Evolutionary conservation across 2,329 filamentous ascomycete genomes (phyloP).

Genomic region (Hymenoscyphus albidus): DNA sequence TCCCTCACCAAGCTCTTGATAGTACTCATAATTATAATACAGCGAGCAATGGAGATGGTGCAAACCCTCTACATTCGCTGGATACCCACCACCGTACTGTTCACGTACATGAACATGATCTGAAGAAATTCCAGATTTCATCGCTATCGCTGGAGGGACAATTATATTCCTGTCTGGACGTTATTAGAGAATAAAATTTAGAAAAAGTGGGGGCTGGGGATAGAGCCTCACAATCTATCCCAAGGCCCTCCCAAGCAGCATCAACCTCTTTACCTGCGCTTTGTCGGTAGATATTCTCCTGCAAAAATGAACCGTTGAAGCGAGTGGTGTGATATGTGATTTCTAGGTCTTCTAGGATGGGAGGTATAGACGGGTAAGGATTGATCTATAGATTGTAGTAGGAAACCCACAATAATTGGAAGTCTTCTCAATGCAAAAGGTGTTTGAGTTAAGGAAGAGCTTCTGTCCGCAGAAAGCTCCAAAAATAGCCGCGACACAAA

Average conservation of each 20-base stretch:
- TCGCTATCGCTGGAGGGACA: slow-evolving; percentile 40
- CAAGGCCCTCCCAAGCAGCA: slow-evolving; percentile 46
- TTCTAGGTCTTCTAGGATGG: slow-evolving; percentile 39
- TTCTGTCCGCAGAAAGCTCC: neutral
- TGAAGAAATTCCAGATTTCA: slow-evolving; percentile 39
- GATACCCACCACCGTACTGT: slow-evolving; percentile 48
- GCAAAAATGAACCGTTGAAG: slow-evolving; percentile 49
- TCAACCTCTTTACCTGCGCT: slow-evolving; percentile 45
- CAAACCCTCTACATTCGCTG: slow-evolving; percentile 43
- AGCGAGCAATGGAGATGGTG: slow-evolving; percentile 47
- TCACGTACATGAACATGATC: slow-evolving; percentile 47
- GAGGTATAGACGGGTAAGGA: slow-evolving; percentile 24
- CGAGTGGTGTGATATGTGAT: slow-evolving; percentile 39
- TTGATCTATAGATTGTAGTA: neutral
- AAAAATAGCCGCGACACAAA: neutral
- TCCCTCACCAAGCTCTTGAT: slow-evolving; percentile 39
- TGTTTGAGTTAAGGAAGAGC: neutral
- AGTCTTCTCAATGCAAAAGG: neutral
- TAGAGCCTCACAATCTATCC: slow-evolving; percentile 43
- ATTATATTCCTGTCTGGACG: slow-evolving; percentile 38
- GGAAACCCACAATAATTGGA: neutral
- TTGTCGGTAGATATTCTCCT: slow-evolving; percentile 46
- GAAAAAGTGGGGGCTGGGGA: neutral
- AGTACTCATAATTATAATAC: slow-evolving; percentile 50
- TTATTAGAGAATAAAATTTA: slow-evolving; percentile 6